Percentiles rank a stretch among this genome's conserved stretches.
Evolutionary conservation across 768 basidiomycete genomes (phyloP).

Genomic region (Kwoniella sp.): DNA sequence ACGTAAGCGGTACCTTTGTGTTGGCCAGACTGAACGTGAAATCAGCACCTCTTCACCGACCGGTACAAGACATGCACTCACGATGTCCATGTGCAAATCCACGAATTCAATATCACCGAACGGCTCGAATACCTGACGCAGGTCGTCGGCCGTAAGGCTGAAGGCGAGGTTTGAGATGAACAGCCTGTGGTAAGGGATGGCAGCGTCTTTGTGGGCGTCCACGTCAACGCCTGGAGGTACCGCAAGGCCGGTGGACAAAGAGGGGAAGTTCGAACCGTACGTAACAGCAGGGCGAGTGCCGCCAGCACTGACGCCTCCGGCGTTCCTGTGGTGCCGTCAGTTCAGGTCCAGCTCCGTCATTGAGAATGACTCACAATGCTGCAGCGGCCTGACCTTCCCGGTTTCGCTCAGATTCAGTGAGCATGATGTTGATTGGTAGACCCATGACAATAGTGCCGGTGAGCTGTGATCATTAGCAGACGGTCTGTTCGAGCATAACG

Average conservation of each 20-base stretch:
- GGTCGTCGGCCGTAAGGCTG: slow-evolving; percentile 92
- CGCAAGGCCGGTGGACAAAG: slow-evolving; percentile 33
- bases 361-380: slow-evolving; percentile 15
- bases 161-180: slow-evolving; percentile 97
- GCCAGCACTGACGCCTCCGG: background rate
- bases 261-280: slow-evolving; percentile 29
- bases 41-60: too few relatives aligned
- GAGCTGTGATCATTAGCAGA: slow-evolving; percentile 52
- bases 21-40: slow-evolving; percentile 13
- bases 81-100: slow-evolving; percentile 62
- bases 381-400: slow-evolving; percentile 16
- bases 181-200: slow-evolving; percentile 59
- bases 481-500: background rate
- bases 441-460: slow-evolving; percentile 98
- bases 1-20: slow-evolving; percentile 96
- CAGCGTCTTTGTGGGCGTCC: slow-evolving; percentile 51
- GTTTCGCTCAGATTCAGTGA: slow-evolving; percentile 82
- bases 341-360: background rate
- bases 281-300: slow-evolving; percentile 12
- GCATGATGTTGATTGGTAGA: slow-evolving; percentile 90
- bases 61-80: too few relatives aligned
- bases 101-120: slow-evolving; percentile 98
- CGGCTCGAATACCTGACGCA: slow-evolving; percentile 98
- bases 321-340: too few relatives aligned
- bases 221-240: slow-evolving; percentile 67